A percentile compares a stretch with the other conserved stretches of the same genome.
phyloP scores from a whole-genome alignment of 2,329 filamentous ascomycete genomes.

The Lecanosticta acicola region DNA sequence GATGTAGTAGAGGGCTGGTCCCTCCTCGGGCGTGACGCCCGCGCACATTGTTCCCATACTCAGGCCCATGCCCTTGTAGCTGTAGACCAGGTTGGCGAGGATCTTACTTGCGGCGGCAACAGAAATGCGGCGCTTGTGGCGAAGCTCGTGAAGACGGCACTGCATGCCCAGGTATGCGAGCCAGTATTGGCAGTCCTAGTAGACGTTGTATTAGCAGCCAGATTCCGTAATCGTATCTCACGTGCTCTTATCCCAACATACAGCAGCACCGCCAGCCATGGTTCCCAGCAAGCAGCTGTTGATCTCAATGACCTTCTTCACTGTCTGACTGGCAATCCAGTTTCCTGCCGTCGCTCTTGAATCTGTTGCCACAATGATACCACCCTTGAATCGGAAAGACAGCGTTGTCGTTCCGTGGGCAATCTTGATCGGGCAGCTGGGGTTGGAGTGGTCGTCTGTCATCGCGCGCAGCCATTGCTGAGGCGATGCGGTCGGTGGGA shows the following conservation, averaged over 20 bases:
- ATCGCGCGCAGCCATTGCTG: conserved; percentile 92
- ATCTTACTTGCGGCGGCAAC: conserved; percentile 98
- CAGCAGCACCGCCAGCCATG: conserved; percentile 95
- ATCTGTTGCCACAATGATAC: conserved; percentile 97
- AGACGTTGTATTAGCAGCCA: conserved; percentile 12
- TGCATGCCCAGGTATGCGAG: conserved; percentile 98
- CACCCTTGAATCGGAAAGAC: conserved; percentile 95
- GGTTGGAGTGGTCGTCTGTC: conserved; percentile 96
- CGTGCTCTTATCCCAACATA: conserved; percentile 38
- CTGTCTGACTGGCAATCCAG: conserved; percentile 99
- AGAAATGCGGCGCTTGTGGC: conserved; percentile 97
- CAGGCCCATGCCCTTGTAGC: conserved; percentile 97
- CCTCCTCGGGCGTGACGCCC: conserved; percentile 90
- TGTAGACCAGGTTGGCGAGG: conserved; percentile 95
- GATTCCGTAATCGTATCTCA: neutral
- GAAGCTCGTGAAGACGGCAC: conserved; percentile 97
- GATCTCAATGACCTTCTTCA: conserved; percentile 99
- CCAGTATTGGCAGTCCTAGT: conserved; percentile 98
- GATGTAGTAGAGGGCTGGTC: conserved; percentile 97
- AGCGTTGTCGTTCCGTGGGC: conserved; percentile 98
- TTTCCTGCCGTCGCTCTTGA: conserved; percentile 94
- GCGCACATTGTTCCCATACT: conserved; percentile 99
- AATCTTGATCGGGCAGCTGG: conserved; percentile 97
- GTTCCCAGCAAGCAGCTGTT: conserved; percentile 90
- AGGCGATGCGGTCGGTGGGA: conserved; percentile 86